These are phyloP conservation scores for Solanum pimpinellifolium DNA, from an alignment of 257 asterid genomes.

Conservation along the genomic window DNA sequence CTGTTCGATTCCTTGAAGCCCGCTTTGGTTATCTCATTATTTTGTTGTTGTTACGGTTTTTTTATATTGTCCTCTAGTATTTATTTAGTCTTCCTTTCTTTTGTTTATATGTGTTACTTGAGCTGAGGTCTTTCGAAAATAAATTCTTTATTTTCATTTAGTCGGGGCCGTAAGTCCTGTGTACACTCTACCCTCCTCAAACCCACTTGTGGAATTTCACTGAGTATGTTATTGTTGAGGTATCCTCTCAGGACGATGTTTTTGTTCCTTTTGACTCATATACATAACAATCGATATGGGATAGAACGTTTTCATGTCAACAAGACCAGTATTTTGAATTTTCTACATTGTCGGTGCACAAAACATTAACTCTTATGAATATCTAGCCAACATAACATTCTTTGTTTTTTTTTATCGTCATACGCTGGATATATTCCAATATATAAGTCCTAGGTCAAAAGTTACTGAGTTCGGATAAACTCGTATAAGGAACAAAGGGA, in stretches of 20 bases:
- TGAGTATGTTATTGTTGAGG: neutral
- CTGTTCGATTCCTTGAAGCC: too few species aligned
- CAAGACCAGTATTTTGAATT: neutral
- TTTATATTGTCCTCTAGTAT: neutral
- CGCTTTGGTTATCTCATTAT: too few species aligned
- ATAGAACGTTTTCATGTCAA: neutral
- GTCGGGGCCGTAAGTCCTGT: rapidly evolving
- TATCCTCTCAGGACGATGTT: neutral
- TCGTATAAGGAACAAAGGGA: neutral
- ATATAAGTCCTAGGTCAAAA: neutral
- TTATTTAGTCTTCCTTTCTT: neutral
- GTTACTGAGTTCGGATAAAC: neutral
- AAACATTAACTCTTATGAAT: neutral
- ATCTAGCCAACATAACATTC: neutral
- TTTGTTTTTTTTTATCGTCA: neutral
- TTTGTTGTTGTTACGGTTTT: too few species aligned
- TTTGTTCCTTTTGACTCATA: neutral
- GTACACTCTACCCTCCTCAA: neutral
- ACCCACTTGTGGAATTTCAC: neutral
- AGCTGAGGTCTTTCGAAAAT: neutral
- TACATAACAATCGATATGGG: neutral
- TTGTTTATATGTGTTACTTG: neutral
- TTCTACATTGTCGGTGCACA: neutral
- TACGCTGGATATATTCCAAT: neutral
- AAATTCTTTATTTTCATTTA: neutral